Conservation (phyloP, 2,329 filamentous ascomycete species). For the Dryadomyces quercivorus region DNA sequence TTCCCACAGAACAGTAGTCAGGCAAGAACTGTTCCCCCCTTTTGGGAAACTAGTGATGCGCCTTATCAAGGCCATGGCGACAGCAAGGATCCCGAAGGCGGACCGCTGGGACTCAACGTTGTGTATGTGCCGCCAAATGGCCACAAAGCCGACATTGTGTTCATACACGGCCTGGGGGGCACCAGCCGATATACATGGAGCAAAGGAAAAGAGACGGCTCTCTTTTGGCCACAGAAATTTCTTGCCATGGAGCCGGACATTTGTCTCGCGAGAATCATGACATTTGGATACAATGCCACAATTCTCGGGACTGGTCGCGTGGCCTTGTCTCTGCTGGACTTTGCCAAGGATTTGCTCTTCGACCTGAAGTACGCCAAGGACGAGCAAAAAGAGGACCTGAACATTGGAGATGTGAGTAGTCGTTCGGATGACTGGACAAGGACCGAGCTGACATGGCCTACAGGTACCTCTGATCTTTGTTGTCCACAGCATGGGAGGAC, state of each 20-base stretch:
- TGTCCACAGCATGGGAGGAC: conserved; percentile 11
- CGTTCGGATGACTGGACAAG: not conserved
- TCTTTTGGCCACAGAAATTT: conserved; percentile 13
- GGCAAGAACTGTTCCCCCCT: too few relatives aligned
- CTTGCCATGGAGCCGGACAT: conserved; percentile 12
- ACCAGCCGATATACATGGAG: conserved; percentile 14
- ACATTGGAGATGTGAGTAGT: not conserved
- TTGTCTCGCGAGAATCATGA: conserved; percentile 11
- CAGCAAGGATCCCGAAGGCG: not conserved
- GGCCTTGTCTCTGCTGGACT: not conserved
- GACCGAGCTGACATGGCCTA: too few relatives aligned
- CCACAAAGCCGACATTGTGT: conserved; percentile 12
- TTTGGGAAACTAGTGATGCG: too few relatives aligned
- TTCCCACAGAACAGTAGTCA: too few relatives aligned
- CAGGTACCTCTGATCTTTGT: conserved; percentile 9
- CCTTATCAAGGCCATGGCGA: too few relatives aligned
- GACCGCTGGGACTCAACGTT: not conserved
- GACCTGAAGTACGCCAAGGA: not conserved
- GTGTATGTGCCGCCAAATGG: not conserved
- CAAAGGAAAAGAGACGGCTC: not conserved
- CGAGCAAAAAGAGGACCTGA: not conserved
- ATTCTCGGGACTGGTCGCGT: conserved; percentile 1
- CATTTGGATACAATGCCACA: conserved; percentile 16
- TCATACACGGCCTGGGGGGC: conserved; percentile 17
- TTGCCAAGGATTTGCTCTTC: conserved; percentile 2